Base-by-base conservation (phyloP, 768 basidiomycete genomes). In the Mycena vulgaris region DNA sequence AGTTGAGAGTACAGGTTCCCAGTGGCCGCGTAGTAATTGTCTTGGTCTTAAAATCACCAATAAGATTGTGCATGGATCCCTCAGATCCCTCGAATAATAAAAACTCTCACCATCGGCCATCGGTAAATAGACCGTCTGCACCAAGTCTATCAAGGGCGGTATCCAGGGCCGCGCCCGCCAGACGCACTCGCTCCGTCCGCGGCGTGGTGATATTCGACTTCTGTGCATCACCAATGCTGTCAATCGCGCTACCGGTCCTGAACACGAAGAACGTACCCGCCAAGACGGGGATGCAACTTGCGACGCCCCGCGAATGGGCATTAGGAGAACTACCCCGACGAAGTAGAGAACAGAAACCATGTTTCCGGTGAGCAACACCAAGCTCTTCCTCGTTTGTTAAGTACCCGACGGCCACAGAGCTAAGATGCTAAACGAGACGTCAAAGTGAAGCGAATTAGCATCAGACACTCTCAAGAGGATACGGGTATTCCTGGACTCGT, bases 1-100 rank as follows among this genome's bases (percentile, higher is more conserved):
- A 60, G 47, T n/a, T 48, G 31, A 19, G 56, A 58, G 39, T 42
- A 58, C 40, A 59, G 42, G 27, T 59, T 19, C 27, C 58, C 58
- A 7, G 58, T 13, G 0, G 19, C 47, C 2, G 28, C 58, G 11
- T 9, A 45, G 3, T 8, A 27, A 3, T 59, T 28, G 21, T 11
- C 58, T 48, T n/a, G 9, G 23, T 33, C 31, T 0, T 8, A 11
- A n/a, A 61, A 10, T 5, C 7, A 2, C 23, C 21, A n/a, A 10
- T 14, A n/a, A n/a, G n/a, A n/a, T 37, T 2, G 23, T n/a, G n/a
- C 23, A 4, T 13, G 4, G 7, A 31, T 7, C n/a, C n/a, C n/a
- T n/a, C n/a, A n/a, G n/a, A n/a, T n/a, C n/a, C n/a, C n/a, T n/a
- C n/a, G n/a, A n/a, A n/a, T n/a, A 27, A 14, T 17, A 9, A 14